These are phyloP conservation scores for Fomitopsis pinicola DNA, from an alignment of 1,284 basidiomycete species.

Conservation along the genomic window DNA sequence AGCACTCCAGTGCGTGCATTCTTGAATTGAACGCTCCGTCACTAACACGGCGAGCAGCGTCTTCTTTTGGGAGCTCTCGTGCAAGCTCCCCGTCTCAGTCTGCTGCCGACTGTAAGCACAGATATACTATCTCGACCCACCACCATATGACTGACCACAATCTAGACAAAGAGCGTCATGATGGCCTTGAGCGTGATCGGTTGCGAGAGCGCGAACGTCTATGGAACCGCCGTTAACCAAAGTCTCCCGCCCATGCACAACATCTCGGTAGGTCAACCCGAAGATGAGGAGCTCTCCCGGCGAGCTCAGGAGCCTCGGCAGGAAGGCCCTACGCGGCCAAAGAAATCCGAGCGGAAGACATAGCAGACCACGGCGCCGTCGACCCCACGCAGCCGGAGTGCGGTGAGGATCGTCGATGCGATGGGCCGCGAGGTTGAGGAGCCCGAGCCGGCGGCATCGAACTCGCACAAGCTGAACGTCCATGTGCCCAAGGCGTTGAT, in stretches of 20 bases:
- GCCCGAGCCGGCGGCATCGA: not conserved
- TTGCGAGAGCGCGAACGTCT: slow-evolving; percentile 20
- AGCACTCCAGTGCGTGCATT: slow-evolving; percentile 19
- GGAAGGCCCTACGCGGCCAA: not conserved
- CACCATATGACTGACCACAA: not conserved
- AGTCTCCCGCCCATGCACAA: slow-evolving; percentile 9
- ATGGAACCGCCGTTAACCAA: slow-evolving; percentile 20
- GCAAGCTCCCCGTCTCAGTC: slow-evolving; percentile 20
- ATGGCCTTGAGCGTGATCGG: slow-evolving; percentile 11
- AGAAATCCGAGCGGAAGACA: not conserved
- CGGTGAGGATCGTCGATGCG: slow-evolving; percentile 60
- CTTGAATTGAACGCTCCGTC: not conserved
- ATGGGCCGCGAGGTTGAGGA: slow-evolving; percentile 59
- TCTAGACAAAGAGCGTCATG: slow-evolving; percentile 14
- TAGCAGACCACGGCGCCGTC: slow-evolving; percentile 2
- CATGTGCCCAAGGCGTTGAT: not conserved
- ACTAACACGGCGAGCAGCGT: slow-evolving; percentile 13
- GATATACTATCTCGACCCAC: not conserved
- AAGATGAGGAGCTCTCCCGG: slow-evolving; percentile 13
- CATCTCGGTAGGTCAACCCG: slow-evolving; percentile 1
- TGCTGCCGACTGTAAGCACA: slow-evolving; percentile 15
- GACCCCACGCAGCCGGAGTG: slow-evolving; percentile 36
- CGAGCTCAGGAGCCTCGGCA: not conserved
- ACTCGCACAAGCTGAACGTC: not conserved
- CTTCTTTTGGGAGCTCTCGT: slow-evolving; percentile 7